phyloP scores from a whole-genome alignment of 768 basidiomycete species.

The Scleroderma bovista region DNA sequence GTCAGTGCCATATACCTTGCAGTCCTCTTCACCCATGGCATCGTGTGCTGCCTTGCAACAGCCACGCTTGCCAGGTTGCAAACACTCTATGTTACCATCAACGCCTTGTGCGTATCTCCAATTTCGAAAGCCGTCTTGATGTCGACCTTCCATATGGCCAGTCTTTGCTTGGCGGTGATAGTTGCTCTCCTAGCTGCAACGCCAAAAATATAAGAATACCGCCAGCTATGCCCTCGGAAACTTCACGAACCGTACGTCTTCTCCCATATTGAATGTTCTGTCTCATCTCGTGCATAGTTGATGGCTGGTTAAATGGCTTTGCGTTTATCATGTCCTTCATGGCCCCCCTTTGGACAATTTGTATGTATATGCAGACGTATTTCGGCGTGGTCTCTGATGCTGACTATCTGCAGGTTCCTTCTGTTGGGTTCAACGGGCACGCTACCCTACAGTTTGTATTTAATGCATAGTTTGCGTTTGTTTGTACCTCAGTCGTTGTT shows the following conservation, averaged over 20 bases:
- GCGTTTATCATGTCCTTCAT: slow-evolving; percentile 48
- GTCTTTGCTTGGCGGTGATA: slow-evolving; percentile 60
- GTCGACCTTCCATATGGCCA: slow-evolving; percentile 19
- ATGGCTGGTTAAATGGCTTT: slow-evolving; percentile 43
- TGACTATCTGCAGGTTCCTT: slow-evolving; percentile 26
- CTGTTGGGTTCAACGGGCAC: neutral
- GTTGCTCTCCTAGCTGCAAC: slow-evolving; percentile 64
- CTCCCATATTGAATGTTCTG: neutral
- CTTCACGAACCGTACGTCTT: slow-evolving; percentile 48
- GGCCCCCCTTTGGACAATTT: slow-evolving; percentile 44
- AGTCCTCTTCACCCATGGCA: slow-evolving; percentile 54
- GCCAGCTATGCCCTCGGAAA: slow-evolving; percentile 58
- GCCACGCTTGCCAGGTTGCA: slow-evolving; percentile 63
- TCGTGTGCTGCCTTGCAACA: slow-evolving; percentile 66
- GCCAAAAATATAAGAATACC: slow-evolving; percentile 52
- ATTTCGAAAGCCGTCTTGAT: too few relatives aligned
- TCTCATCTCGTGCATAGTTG: slow-evolving; percentile 19
- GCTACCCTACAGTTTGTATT: too few relatives aligned
- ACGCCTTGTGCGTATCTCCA: slow-evolving; percentile 42
- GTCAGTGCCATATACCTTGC: slow-evolving; percentile 60
- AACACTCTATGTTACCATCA: slow-evolving; percentile 63
- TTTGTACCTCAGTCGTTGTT: too few relatives aligned
- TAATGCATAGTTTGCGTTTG: too few relatives aligned
- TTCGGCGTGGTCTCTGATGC: neutral
- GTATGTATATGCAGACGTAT: slow-evolving; percentile 17